phyloP scores from a whole-genome alignment of 805 yeast species.

The Starmerella vaccinii region DNA sequence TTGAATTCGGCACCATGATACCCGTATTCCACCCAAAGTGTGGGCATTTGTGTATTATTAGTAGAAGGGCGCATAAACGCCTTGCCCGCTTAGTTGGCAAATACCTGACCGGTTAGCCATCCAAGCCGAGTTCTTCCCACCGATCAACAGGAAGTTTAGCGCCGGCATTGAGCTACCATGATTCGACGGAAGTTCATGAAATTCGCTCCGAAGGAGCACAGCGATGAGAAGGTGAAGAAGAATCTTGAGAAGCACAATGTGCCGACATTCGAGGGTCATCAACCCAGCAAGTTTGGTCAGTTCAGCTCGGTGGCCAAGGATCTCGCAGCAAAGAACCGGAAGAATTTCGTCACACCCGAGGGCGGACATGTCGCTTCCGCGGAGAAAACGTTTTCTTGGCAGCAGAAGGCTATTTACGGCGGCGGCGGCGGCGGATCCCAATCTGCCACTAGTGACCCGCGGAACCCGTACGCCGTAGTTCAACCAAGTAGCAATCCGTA shows the following conservation, averaged over 20 bases:
- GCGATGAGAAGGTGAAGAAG: slow-evolving; percentile 39
- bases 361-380: slow-evolving; percentile 20
- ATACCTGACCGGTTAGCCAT: not conserved
- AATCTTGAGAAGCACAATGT: slow-evolving; percentile 37
- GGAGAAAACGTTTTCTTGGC: slow-evolving; percentile 20
- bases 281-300: slow-evolving; percentile 44
- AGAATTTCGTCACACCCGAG: slow-evolving; percentile 17
- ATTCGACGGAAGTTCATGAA: slow-evolving; percentile 34
- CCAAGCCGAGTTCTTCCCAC: not conserved
- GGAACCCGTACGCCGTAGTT: slow-evolving; percentile 21
- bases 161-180: slow-evolving; percentile 11
- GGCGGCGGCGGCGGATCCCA: slow-evolving; percentile 13
- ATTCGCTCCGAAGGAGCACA: slow-evolving; percentile 39
- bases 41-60: too few species aligned
- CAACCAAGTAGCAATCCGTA: slow-evolving; percentile 25
- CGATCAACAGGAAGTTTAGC: not conserved
- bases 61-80: not conserved
- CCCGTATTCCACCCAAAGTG: too few species aligned
- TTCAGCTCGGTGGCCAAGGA: slow-evolving; percentile 42
- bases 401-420: slow-evolving; percentile 23
- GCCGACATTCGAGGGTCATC: slow-evolving; percentile 33
- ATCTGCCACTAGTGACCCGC: slow-evolving; percentile 6
- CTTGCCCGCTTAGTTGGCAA: slow-evolving; percentile 2
- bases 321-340: slow-evolving; percentile 25
- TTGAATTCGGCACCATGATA: not conserved